A percentile compares a stretch with the other conserved stretches of the same genome.
Evolutionary conservation across 495 filamentous ascomycete species (phyloP).

Genomic region (Sphaerosporella brunnea): DNA sequence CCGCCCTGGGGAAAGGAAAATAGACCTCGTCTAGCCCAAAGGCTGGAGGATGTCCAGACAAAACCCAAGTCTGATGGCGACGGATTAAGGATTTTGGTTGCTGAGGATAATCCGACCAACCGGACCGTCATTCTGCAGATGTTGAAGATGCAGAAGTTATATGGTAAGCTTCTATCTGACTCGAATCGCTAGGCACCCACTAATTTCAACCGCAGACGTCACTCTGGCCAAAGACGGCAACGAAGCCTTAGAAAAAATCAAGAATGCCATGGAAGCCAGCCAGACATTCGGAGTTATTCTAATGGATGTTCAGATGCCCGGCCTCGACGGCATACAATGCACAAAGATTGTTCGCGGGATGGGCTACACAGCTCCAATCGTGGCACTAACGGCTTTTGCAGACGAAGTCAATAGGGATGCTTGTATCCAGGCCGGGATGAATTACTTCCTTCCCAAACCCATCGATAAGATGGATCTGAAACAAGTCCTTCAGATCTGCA

Average conservation of each 20-base stretch:
- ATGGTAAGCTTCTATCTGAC: slow-evolving; percentile 28
- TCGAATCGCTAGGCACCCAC: not conserved
- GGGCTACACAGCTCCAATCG: slow-evolving; percentile 77
- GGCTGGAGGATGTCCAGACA: too few species aligned
- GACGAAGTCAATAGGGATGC: slow-evolving; percentile 80
- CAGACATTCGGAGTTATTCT: slow-evolving; percentile 20
- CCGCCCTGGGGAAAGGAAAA: slow-evolving; percentile 30
- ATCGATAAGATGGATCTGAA: slow-evolving; percentile 70
- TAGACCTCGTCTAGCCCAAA: slow-evolving; percentile 38
- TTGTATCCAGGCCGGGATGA: slow-evolving; percentile 38
- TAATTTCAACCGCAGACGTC: slow-evolving; percentile 35
- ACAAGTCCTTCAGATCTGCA: slow-evolving; percentile 45
- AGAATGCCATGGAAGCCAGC: slow-evolving; percentile 55
- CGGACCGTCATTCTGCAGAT: slow-evolving; percentile 76
- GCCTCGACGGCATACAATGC: slow-evolving; percentile 72
- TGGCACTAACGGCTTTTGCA: slow-evolving; percentile 76
- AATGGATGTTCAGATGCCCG: slow-evolving; percentile 53
- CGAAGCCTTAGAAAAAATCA: slow-evolving; percentile 73
- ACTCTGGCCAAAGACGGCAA: slow-evolving; percentile 74
- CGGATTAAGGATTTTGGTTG: slow-evolving; percentile 51
- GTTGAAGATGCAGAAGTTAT: slow-evolving; percentile 51
- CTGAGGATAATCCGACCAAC: slow-evolving; percentile 90
- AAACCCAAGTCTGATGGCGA: slow-evolving; percentile 30
- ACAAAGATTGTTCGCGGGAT: slow-evolving; percentile 73
- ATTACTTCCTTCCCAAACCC: slow-evolving; percentile 50